Evolutionary conservation across 1,139 yeast species (phyloP), one percentile per base, ranked within the genome.

Genomic region (Scheffersomyces quercinus): DNA sequence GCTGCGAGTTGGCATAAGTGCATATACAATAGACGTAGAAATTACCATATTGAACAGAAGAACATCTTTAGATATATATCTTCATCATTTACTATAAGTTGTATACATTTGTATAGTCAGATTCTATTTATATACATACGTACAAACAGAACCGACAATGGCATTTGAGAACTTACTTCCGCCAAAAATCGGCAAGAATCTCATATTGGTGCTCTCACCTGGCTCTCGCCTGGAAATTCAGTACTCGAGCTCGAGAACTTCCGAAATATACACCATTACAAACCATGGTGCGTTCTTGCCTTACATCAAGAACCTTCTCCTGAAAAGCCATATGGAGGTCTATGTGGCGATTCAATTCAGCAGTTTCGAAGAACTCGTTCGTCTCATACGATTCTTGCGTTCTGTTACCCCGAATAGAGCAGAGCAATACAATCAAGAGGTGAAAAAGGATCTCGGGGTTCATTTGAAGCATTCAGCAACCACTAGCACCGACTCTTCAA

Each of bases 181-280:
- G 3, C 26, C 26, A 20, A 20, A 20, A 20, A 8, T 5, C 7
- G 26, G 8, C 8, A 20, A 16, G 29, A 41, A 40, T 14, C 26
- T 14, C 13, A 26, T 45, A 14, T 13, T 45, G 15, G 30, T 45
- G 3, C 38, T 45, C 16, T 14, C 35, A 4, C 9, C 35, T n/a
- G 35, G 20, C 20, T 9, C 13, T 14, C 35, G n/a, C 4, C 35
- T 31, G 35, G 37, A 34, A 6, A 40, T 58, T 15, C 40, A 50
- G 6, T 56, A 39, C 42, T 7, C 37, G n/a, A 28, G 35, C 20
- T 43, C 49, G 4, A 43, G 44, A 2, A 29, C 28, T 10, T 29
- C 43, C n/a, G 64, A 61, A 3, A 48, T 63, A 16, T 66, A 67
- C 48, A 41, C 53, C 36, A 41, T 65, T 28, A 51, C 58, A 29